These are phyloP conservation scores for Neofusicoccum sp. DNA, from an alignment of 2,329 filamentous ascomycete species.

Conservation along the genomic window DNA sequence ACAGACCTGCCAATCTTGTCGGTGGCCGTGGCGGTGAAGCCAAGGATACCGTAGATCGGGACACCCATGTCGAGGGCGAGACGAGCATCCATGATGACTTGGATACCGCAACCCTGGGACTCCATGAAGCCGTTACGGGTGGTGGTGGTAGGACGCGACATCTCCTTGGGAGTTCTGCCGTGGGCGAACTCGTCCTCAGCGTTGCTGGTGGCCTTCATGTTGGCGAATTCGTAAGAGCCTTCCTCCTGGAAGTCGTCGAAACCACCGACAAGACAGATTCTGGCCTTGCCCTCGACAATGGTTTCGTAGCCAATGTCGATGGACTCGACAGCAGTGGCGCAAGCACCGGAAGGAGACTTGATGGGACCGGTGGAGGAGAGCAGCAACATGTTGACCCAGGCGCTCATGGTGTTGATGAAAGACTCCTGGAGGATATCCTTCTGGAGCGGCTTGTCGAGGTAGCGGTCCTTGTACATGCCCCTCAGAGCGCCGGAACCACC, in stretches of 20 bases:
- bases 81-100: constrained; percentile 96
- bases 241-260: constrained; percentile 99
- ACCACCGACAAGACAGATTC: constrained; percentile 94
- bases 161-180: constrained; percentile 91
- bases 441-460: constrained; percentile 93
- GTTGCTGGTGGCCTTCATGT: constrained; percentile 99
- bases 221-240: constrained; percentile 98
- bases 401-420: constrained; percentile 99
- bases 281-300: constrained; percentile 96
- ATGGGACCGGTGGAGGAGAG: constrained; percentile 96
- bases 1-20: constrained; percentile 99
- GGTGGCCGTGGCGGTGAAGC: constrained; percentile 90
- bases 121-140: constrained; percentile 99
- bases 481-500: constrained; percentile 88
- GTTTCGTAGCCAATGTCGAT: constrained; percentile 98
- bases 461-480: constrained; percentile 98
- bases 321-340: constrained; percentile 94
- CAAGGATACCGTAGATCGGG: constrained; percentile 92
- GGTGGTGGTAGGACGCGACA: constrained; percentile 96
- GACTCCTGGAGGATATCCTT: constrained; percentile 99
- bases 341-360: constrained; percentile 97
- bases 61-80: constrained; percentile 98
- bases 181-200: constrained; percentile 94
- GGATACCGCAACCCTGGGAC: constrained; percentile 96
- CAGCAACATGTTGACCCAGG: constrained; percentile 99